phyloP scores from a whole-genome alignment of 2,329 filamentous ascomycete genomes.

The Xylaria arbuscula region DNA sequence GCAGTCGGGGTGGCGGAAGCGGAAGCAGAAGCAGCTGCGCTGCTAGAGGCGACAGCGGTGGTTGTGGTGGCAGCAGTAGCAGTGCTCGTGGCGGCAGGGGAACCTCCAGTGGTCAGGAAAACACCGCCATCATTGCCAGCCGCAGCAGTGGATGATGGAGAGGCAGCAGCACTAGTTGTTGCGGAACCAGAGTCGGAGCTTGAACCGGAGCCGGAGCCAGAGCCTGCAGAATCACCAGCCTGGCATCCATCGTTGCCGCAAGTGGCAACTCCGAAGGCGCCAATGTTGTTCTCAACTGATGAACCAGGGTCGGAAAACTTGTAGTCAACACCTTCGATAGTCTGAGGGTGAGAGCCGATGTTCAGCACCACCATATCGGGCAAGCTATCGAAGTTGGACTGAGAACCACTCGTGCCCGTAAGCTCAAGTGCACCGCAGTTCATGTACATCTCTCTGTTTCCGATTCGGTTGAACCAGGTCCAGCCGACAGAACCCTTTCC shows the following conservation, averaged over 20 bases:
- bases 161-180: slow-evolving; percentile 32
- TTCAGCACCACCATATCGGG: slow-evolving; percentile 84
- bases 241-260: slow-evolving; percentile 46
- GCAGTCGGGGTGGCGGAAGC: slow-evolving; percentile 39
- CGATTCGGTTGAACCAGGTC: slow-evolving; percentile 94
- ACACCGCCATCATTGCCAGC: slow-evolving; percentile 39
- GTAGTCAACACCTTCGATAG: slow-evolving; percentile 63
- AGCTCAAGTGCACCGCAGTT: slow-evolving; percentile 86
- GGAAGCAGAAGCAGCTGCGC: slow-evolving; percentile 36
- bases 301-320: slow-evolving; percentile 76
- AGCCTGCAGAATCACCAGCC: slow-evolving; percentile 45
- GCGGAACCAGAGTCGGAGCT: slow-evolving; percentile 39
- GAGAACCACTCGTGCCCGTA: slow-evolving; percentile 61
- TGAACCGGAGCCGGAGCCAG: slow-evolving; percentile 32
- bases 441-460: slow-evolving; percentile 98
- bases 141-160: slow-evolving; percentile 37
- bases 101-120: slow-evolving; percentile 40
- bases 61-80: slow-evolving; percentile 25
- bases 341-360: slow-evolving; percentile 54
- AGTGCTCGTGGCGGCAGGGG: slow-evolving; percentile 10
- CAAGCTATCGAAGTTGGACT: slow-evolving; percentile 68
- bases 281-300: slow-evolving; percentile 62
- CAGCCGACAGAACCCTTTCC: slow-evolving; percentile 87
- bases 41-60: slow-evolving; percentile 23
- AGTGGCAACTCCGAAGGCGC: slow-evolving; percentile 49